A percentile compares a stretch with the other conserved stretches of the same genome.
phyloP scores from a whole-genome alignment of 2,329 filamentous ascomycete species.

The Fusarium phyllophilum region DNA sequence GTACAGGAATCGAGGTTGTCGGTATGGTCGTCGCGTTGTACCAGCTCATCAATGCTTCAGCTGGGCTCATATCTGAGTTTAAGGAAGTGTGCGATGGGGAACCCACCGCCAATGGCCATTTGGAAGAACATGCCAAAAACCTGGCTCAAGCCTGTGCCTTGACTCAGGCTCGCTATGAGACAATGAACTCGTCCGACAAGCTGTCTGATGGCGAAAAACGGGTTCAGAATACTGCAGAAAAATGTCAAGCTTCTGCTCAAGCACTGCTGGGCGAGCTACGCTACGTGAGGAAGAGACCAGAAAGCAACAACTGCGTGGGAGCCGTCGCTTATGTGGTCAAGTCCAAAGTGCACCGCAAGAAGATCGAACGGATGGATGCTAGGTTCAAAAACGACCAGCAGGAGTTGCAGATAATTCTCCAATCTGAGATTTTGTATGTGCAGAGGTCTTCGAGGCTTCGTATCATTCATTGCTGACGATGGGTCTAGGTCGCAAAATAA shows the following conservation, averaged over 20 bases:
- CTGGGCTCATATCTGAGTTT: neutral
- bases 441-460: neutral
- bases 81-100: constrained; percentile 5
- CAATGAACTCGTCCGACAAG: fast-evolving
- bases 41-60: constrained; percentile 6
- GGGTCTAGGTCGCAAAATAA: fast-evolving
- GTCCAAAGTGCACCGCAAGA: neutral
- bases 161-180: neutral
- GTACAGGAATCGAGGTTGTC: neutral
- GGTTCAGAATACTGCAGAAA: neutral
- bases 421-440: constrained; percentile 2
- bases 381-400: neutral
- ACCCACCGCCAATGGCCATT: neutral
- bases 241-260: neutral
- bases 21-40: neutral
- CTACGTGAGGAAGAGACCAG: neutral
- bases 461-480: neutral
- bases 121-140: neutral
- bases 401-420: constrained; percentile 4
- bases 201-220: neutral
- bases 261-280: neutral
- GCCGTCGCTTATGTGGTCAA: neutral
- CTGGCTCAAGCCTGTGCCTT: neutral
- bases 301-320: neutral
- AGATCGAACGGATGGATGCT: neutral